Conservation (phyloP, 441 rosid species). For the Melianthus villosus region DNA sequence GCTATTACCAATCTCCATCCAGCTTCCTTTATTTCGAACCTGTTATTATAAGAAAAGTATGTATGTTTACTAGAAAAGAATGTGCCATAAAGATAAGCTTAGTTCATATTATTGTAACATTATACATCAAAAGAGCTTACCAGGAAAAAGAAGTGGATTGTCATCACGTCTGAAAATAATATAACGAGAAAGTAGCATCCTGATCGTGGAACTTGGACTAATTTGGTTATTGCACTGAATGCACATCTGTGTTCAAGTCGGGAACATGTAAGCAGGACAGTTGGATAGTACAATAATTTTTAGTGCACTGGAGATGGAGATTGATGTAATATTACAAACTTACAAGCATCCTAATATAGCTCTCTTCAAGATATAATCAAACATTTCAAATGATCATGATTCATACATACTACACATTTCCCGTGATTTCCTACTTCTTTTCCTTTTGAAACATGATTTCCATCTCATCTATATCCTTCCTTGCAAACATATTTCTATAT, state of each 20-base stretch:
- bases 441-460: too few relatives aligned
- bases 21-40: constrained; percentile 88
- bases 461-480: too few relatives aligned
- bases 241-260: constrained; percentile 46
- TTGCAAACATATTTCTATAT: too few relatives aligned
- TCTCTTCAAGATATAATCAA: too few relatives aligned
- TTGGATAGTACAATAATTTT: too few relatives aligned
- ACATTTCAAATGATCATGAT: too few relatives aligned
- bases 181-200: constrained; percentile 95
- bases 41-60: constrained; percentile 15
- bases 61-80: neutral
- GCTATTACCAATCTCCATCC: constrained; percentile 97
- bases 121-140: constrained; percentile 30
- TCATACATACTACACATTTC: too few relatives aligned
- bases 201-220: constrained; percentile 52
- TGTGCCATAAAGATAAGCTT: too few relatives aligned
- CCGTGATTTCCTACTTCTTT: too few relatives aligned
- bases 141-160: constrained; percentile 92
- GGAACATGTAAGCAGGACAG: neutral
- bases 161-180: constrained; percentile 81
- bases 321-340: too few relatives aligned
- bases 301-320: neutral
- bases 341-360: too few relatives aligned
- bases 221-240: constrained; percentile 78
- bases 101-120: too few relatives aligned